Percentiles rank a stretch among this genome's conserved stretches.
These are phyloP conservation scores for Athelia psychrophila DNA, from an alignment of 1,284 basidiomycete species.

Conservation along the genomic window DNA sequence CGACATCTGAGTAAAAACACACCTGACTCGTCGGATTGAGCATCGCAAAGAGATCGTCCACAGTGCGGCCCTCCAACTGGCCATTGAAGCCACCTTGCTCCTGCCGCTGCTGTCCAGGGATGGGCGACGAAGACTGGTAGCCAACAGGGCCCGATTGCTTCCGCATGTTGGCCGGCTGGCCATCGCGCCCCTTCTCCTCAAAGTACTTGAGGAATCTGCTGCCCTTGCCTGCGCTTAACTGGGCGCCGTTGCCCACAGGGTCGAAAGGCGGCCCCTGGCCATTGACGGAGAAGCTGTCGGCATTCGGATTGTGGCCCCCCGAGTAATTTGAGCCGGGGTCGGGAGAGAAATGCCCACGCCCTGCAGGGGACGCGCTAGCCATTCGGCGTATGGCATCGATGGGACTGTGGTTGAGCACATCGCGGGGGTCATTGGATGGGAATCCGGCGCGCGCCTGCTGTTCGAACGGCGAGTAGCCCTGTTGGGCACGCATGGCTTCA, in stretches of 20 bases:
- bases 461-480: slow-evolving; percentile 59
- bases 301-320: background rate
- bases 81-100: slow-evolving; percentile 37
- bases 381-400: slow-evolving; percentile 34
- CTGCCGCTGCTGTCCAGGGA: slow-evolving; percentile 40
- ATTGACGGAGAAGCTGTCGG: background rate
- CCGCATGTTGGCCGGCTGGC: slow-evolving; percentile 22
- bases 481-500: slow-evolving; percentile 23
- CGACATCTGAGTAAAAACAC: slow-evolving; percentile 12
- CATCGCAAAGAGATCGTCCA: slow-evolving; percentile 78
- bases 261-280: slow-evolving; percentile 28
- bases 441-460: slow-evolving; percentile 34
- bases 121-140: slow-evolving; percentile 41
- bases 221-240: slow-evolving; percentile 55
- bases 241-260: slow-evolving; percentile 23
- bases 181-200: slow-evolving; percentile 64
- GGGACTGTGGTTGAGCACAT: slow-evolving; percentile 23
- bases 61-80: slow-evolving; percentile 50
- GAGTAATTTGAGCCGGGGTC: background rate
- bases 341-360: background rate
- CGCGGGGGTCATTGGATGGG: slow-evolving; percentile 37
- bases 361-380: slow-evolving; percentile 23
- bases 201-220: slow-evolving; percentile 84
- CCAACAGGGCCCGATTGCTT: slow-evolving; percentile 39
- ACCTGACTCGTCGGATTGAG: slow-evolving; percentile 65